These are phyloP conservation scores for Bidens hawaiensis DNA, from an alignment of 140 eudicot genomes.

Conservation along the genomic window DNA sequence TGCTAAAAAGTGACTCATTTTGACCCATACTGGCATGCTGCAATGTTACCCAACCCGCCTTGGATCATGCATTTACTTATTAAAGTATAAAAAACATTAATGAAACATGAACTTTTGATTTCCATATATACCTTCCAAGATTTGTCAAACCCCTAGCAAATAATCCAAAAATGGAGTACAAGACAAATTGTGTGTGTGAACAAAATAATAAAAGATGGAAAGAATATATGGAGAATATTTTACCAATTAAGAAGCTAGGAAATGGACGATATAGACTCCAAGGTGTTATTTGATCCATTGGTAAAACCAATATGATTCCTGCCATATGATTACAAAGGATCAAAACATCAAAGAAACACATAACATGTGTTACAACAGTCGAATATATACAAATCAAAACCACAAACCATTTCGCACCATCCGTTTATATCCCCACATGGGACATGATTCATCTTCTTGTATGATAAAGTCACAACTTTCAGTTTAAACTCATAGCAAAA, in stretches of 20 bases:
- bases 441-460: slow-evolving; percentile 9
- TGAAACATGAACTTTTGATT: slow-evolving; percentile 3
- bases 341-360: slow-evolving; percentile 13
- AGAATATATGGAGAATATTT: slow-evolving; percentile 39
- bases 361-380: slow-evolving; percentile 12
- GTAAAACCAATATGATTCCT: slow-evolving; percentile 22
- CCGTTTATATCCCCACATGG: slow-evolving; percentile 20
- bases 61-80: background rate
- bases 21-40: background rate
- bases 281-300: slow-evolving; percentile 12
- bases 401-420: slow-evolving; percentile 15
- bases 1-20: background rate
- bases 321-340: slow-evolving; percentile 24
- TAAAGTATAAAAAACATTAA: too few relatives aligned
- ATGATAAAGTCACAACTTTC: slow-evolving; percentile 19
- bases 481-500: slow-evolving; percentile 15
- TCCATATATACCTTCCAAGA: slow-evolving; percentile 3
- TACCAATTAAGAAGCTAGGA: slow-evolving; percentile 24
- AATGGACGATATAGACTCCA: slow-evolving; percentile 35
- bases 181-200: slow-evolving; percentile 22
- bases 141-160: background rate
- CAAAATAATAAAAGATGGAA: slow-evolving; percentile 17
- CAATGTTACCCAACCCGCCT: background rate
- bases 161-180: slow-evolving; percentile 9
- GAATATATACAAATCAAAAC: background rate